A percentile compares a stretch with the other conserved stretches of the same genome.
These are phyloP conservation scores for Euryodendron excelsum DNA, from an alignment of 148 eudicot species.

Conservation along the genomic window DNA sequence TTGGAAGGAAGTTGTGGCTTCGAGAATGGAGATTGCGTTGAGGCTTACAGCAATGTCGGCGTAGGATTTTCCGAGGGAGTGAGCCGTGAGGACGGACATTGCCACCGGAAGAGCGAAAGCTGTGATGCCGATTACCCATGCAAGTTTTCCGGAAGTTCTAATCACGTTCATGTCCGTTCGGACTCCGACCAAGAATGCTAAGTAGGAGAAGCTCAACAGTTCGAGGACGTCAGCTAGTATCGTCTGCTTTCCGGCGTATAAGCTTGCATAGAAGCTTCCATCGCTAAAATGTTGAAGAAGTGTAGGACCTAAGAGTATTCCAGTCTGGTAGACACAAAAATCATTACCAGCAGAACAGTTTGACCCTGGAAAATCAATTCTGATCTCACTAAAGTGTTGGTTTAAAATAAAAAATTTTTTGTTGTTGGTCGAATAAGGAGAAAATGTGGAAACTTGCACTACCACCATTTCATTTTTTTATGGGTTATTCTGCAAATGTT, in stretches of 20 bases:
- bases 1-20: slow-evolving; percentile 8
- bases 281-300: neutral
- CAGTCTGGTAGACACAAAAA: slow-evolving; percentile 10
- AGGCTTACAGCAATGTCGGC: neutral
- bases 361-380: too few species aligned
- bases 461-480: too few species aligned
- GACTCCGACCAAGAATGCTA: slow-evolving; percentile 18
- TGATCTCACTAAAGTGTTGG: neutral
- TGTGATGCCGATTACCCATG: slow-evolving; percentile 11
- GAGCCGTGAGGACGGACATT: neutral
- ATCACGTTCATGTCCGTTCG: slow-evolving; percentile 10
- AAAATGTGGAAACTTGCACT: too few species aligned
- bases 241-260: slow-evolving; percentile 3
- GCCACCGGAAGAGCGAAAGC: slow-evolving; percentile 11
- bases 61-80: neutral
- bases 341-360: neutral
- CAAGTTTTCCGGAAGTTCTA: slow-evolving; percentile 9
- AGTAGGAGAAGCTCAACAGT: slow-evolving; percentile 3
- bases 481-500: too few species aligned
- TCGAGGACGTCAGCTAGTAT: slow-evolving; percentile 4
- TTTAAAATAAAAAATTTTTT: neutral
- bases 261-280: neutral
- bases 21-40: slow-evolving; percentile 2
- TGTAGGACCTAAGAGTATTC: slow-evolving; percentile 19
- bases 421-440: too few species aligned